Evolutionary conservation across 2,329 filamentous ascomycete genomes (phyloP), one percentile per base, ranked within the genome.

Genomic region (Phyllosticta ampelicida): DNA sequence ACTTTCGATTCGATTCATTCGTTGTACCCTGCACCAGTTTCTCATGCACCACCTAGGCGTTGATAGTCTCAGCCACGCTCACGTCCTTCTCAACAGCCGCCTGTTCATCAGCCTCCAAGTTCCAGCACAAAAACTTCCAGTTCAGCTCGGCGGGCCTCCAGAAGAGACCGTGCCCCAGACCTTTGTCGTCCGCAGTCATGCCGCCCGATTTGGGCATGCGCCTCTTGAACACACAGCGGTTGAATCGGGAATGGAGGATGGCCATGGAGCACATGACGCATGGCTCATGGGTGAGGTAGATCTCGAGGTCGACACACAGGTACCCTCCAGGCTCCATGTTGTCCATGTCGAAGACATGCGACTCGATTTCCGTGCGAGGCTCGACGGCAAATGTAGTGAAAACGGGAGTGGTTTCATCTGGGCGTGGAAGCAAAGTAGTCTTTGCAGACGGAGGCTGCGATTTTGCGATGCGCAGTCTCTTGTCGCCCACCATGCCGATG

Each of bases 221-320:
- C 62, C 85, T 80, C 62, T 83, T 84, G 73, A 96, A 95, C 48
- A 95, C 80, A 55, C 91, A 87, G 56, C 87, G 85, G 51, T 89
- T 86, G 79, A 99, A 96, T 54, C 94, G 84, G 9, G 92, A 96
- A 70, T 97, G 91, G 20, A 97, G 79, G 65, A 97, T 87, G 1
- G 89, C 94, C 94, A 97, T 97, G 36, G 88, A 90, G 74, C 94
- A 99, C 82, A 95, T 95, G 61, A 95, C 82, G 70, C 94, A 99
- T 5, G 94, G 94, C 74, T 99, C 94, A 68, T 97, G 91, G 1
- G 91, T 96, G 61, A 95, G 79, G 74, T 96, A 97, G 59, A 99
- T 82, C 72, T 97, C 92, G 28, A 99, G 80, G 57, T 90, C 89
- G 64, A 95, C 90, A 74, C 92, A 97, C 19, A 99, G 83, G 70